Evolutionary conservation across 1,139 yeast genomes (phyloP), one percentile per base, ranked within the genome.

Genomic region (Taphrina sp.): DNA sequence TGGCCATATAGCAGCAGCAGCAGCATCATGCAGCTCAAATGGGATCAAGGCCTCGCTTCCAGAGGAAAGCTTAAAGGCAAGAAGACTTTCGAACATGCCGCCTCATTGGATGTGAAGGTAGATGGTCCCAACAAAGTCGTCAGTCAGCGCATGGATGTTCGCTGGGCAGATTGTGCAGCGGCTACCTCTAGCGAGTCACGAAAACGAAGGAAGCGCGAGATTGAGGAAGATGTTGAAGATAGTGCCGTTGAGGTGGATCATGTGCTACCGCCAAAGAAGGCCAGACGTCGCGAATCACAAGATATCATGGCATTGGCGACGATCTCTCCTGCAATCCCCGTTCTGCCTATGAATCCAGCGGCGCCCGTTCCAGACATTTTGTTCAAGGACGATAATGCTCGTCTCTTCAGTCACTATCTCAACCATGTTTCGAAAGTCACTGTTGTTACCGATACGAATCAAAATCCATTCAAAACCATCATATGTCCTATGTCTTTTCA

Each of bases 31-130:
- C 44, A 47, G 44, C 38, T 47, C 19, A 47, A 47, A 38, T 47
- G 53, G 53, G 53, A 38, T 23, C 53, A 47, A 16, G 53, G 53
- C 10, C 53, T 47, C 26, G 53, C 53, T 28, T 47, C 53, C 3
- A 16, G 44, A n/a, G 53, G 53, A 17, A 38, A 38, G 29, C 31
- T 47, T 23, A 47, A 47, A 16, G 53, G 53, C 29, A 38, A 47
- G 22, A 47, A 47, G 53, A 37, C 53, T n/a, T 47, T 47, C 23
- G 53, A 24, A 22, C 16, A 17, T 10, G 34, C 19, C 7, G 19
- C 7, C 14, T 34, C 37, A 8, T n/a, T 7, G 29, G 16, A 5
- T 8, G 29, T 22, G 17, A 19, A 12, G 24, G 12, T 22, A 12
- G 5, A 5, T n/a, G 33, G 12, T 2, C 31, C 7, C 24, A 22